Base-by-base conservation (phyloP, 768 basidiomycete species). In the Mycena pura region DNA sequence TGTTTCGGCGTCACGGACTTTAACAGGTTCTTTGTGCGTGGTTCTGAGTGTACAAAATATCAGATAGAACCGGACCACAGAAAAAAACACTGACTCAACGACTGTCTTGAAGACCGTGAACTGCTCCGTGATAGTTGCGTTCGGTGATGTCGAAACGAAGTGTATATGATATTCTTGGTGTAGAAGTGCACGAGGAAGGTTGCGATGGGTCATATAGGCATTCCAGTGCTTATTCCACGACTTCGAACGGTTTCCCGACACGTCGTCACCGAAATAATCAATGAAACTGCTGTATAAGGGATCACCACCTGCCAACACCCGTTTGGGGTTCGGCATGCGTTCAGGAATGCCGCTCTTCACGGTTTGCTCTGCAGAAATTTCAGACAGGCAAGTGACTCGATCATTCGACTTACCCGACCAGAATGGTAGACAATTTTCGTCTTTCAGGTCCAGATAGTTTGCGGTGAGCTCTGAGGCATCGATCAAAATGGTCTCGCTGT, bases 211-310 rank as follows among this genome's bases (percentile, higher is more conserved):
- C 25, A 79, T 66, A 48, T 80, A 81, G 0, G 76, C 72, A 47
- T 80, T 82, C 68, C 70, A 74, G 51, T 83, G 82, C 49, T 80
- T 79, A 59, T 82, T 83, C 73, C 75, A 83, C 32, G 75, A 74
- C 61, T 83, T 83, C 7, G 74, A 77, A 7, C 70, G 63, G 60
- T 82, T 82, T 19, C 79, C 80, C 0, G 79, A 83, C 1, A 81
- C 77, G 65, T 83, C 78, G 52, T 83, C 80, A 1, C 73, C 69
- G 58, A 76, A 79, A 3, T 76, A 46, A 38, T 76, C 72, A 44
- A 77, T 64, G 27, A 72, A 73, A 28, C 69, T 73, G 4, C 66
- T 68, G 55, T 76, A 77, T 1, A 79, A 29, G 4, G 68, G 72
- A 28, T 74, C 66, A 0, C 74, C 74, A 10, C 70, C 45, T 27